Evolutionary conservation across 495 filamentous ascomycete genomes (phyloP), one percentile per base, ranked within the genome.

Genomic region (Lindgomyces ingoldianus): DNA sequence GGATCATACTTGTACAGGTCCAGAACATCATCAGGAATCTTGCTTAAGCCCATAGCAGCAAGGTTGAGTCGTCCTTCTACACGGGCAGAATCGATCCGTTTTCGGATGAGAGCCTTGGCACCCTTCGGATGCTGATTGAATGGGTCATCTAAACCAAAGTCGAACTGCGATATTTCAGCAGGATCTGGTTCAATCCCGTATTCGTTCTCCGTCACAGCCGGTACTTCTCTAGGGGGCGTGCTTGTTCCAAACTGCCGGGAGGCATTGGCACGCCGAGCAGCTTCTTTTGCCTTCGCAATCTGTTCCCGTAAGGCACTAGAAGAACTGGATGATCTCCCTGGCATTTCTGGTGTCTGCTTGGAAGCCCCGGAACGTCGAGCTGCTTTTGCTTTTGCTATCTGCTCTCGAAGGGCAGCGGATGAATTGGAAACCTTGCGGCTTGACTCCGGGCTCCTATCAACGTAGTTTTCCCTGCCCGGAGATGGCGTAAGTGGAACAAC

Each of bases 321-420:
- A 1, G 67, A 70, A 16, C 42, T 64, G 72, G 30, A 29, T 10
- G 24, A 22, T 48, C 56, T 73, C 39, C 18, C 45, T 14, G 49
- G 65, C 22, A 60, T 50, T 33, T 55, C 61, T 51, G 63, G 44
- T 29, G 64, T 44, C 14, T 61, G 18, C 39, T 70, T 68, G 69
- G 75, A 66, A 81, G 77, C 24, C 63, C 83, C 82, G 18, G 85
- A 85, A 51, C 87, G 85, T 50, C 85, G 84, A 36, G 92, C 91
- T 11, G 92, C 93, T 73, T 93, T 96, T 8, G 94, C 94, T 73
- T 91, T 94, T 45, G 93, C 91, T 70, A 98, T 97, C 60, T 89
- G 91, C 50, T 97, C 92, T 18, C 94, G 83, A 46, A 98, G 74
- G 1, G 92, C 88, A 36, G 83, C 81, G 1, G 94, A 97, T 0